These are phyloP conservation scores for Marasmius tenuissimus DNA, from an alignment of 1,284 basidiomycete species.

Conservation along the genomic window DNA sequence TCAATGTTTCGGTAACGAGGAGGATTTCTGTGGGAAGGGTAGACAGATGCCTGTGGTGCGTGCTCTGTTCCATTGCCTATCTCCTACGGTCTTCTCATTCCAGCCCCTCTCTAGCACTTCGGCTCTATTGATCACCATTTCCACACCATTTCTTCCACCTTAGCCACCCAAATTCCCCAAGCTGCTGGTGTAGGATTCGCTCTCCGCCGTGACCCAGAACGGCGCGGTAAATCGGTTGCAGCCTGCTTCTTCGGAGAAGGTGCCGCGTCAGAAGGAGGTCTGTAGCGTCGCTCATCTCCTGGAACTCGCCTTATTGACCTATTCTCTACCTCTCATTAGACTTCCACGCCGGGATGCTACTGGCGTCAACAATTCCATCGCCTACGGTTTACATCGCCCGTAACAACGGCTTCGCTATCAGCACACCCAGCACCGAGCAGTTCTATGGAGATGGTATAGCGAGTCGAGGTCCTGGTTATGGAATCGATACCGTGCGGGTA, in stretches of 20 bases:
- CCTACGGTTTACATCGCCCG: slow-evolving; percentile 77
- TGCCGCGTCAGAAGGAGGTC: slow-evolving; percentile 72
- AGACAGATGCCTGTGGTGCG: slow-evolving; percentile 85
- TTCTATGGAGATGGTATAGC: slow-evolving; percentile 94
- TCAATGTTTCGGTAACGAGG: slow-evolving; percentile 85
- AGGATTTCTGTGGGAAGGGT: slow-evolving; percentile 84
- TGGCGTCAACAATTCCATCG: slow-evolving; percentile 74
- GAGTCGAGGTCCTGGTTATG: slow-evolving; percentile 90
- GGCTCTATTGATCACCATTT: slow-evolving; percentile 85
- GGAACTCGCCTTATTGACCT: neutral
- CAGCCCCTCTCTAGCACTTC: slow-evolving; percentile 67
- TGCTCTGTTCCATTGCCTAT: neutral
- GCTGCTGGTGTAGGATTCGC: slow-evolving; percentile 93
- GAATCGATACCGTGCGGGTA: slow-evolving; percentile 86
- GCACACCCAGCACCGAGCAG: slow-evolving; percentile 88
- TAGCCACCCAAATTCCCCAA: slow-evolving; percentile 96
- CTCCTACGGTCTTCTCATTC: neutral
- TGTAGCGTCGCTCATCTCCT: slow-evolving; percentile 8
- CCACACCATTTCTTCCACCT: slow-evolving; percentile 90
- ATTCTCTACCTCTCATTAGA: slow-evolving; percentile 32
- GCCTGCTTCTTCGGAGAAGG: slow-evolving; percentile 91
- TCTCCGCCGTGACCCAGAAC: slow-evolving; percentile 74
- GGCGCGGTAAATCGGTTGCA: slow-evolving; percentile 77
- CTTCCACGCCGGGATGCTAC: slow-evolving; percentile 76
- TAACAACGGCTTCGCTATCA: slow-evolving; percentile 94